These are phyloP conservation scores for Dichomitus squalens DNA, from an alignment of 1,284 basidiomycete species.

Conservation along the genomic window DNA sequence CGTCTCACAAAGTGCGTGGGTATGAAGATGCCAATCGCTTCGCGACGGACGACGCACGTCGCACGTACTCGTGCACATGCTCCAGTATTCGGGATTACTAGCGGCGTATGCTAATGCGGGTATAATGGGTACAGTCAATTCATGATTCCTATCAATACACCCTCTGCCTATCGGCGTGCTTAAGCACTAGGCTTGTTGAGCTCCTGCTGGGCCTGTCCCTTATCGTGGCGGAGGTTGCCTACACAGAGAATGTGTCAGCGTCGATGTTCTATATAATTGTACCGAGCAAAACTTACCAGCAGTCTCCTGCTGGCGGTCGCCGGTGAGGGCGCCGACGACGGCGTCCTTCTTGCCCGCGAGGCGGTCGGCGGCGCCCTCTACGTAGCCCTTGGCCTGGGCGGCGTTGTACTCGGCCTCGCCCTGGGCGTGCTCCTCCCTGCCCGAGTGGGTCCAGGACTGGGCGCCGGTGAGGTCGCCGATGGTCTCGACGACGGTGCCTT, in stretches of 20 bases:
- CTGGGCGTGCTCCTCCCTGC: conserved; percentile 66
- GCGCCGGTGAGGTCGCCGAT: conserved; percentile 53
- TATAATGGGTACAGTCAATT: no score
- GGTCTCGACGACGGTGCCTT: conserved; percentile 64
- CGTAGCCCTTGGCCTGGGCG: conserved; percentile 56
- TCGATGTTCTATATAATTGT: no score
- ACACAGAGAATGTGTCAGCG: background rate
- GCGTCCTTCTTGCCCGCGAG: conserved; percentile 68
- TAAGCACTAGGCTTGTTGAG: no score
- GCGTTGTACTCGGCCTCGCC: conserved; percentile 67
- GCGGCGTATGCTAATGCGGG: no score
- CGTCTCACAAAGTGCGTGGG: no score
- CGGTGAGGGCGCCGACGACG: conserved; percentile 33
- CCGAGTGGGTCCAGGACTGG: conserved; percentile 51
- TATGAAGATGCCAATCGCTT: no score
- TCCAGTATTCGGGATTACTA: no score
- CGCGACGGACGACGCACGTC: no score
- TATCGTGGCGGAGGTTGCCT: conserved; percentile 62
- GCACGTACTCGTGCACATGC: no score
- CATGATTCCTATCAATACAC: no score
- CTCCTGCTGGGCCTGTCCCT: conserved; percentile 59
- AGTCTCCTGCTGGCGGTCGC: conserved; percentile 65
- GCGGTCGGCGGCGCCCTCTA: conserved; percentile 61
- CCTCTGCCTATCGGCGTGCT: no score
- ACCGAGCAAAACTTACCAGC: no score